Conservation (phyloP, 2,329 filamentous ascomycete species). For the Pseudogymnoascus sp. region DNA sequence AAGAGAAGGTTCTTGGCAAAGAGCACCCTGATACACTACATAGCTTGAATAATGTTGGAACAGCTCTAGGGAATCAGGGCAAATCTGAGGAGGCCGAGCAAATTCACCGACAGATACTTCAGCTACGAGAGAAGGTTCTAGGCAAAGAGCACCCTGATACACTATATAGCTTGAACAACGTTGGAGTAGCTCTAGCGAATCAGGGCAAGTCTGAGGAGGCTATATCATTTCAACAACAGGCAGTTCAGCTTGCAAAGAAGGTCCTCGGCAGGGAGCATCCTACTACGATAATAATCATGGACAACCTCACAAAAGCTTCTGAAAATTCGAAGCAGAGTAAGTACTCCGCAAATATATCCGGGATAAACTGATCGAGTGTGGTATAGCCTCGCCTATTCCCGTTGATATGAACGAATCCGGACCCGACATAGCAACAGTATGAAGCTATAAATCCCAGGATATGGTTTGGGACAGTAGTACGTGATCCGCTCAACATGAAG, state of each 20-base stretch:
- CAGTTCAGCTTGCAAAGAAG: constrained; percentile 12
- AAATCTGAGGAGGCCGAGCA: neutral
- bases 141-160: constrained; percentile 21
- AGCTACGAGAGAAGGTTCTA: constrained; percentile 15
- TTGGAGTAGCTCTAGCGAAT: constrained; percentile 12
- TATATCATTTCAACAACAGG: neutral
- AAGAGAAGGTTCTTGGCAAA: constrained; percentile 12
- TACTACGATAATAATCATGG: constrained; percentile 21
- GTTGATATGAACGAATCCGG: no score
- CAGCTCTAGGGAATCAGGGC: neutral
- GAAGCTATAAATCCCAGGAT: neutral
- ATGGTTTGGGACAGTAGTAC: neutral
- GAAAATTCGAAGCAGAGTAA: neutral
- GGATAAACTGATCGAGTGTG: no score
- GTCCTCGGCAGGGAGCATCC: constrained; percentile 18
- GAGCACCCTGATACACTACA: constrained; percentile 13
- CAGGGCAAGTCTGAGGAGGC: constrained; percentile 7
- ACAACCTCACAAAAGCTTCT: constrained; percentile 14
- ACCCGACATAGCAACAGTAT: neutral
- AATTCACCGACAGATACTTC: neutral
- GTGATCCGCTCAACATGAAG: neutral
- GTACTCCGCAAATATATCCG: neutral
- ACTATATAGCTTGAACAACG: constrained; percentile 19
- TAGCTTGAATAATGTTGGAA: neutral
- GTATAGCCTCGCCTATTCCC: no score